Evolutionary conservation across 495 filamentous ascomycete species (phyloP).

Genomic region (Evernia prunastri): DNA sequence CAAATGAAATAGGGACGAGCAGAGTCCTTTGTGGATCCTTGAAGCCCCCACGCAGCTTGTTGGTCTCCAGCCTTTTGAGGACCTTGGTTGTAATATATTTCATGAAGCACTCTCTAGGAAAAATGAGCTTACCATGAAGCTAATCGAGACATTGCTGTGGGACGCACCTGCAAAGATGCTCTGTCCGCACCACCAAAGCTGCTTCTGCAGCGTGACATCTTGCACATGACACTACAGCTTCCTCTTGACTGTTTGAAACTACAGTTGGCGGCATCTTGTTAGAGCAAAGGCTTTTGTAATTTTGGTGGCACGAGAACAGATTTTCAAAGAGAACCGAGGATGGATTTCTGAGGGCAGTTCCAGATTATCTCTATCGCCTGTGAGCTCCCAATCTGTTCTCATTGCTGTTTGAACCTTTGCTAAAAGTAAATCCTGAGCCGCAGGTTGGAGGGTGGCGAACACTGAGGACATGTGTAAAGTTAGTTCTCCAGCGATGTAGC

Average conservation of each 20-base stretch:
- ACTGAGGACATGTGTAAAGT: not conserved
- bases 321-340: not conserved
- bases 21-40: conserved; percentile 45
- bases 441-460: not conserved
- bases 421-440: not conserved
- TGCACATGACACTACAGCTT: conserved; percentile 14
- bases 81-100: conserved; percentile 70
- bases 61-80: conserved; percentile 69
- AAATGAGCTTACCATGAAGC: conserved; percentile 25
- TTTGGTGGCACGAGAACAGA: no score
- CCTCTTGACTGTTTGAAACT: not conserved
- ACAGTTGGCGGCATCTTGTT: not conserved
- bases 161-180: conserved; percentile 44
- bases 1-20: conserved; percentile 75
- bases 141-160: conserved; percentile 11
- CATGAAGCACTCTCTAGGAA: conserved; percentile 62
- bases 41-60: conserved; percentile 38
- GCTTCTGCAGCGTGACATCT: conserved; percentile 39
- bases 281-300: no score
- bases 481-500: no score
- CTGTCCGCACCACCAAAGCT: conserved; percentile 37
- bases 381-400: not conserved
- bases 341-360: not conserved
- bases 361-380: not conserved
- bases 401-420: not conserved